A percentile compares a stretch with the other conserved stretches of the same genome.
Conservation (phyloP, 148 eudicot genomes). For the Cornus kousa region DNA sequence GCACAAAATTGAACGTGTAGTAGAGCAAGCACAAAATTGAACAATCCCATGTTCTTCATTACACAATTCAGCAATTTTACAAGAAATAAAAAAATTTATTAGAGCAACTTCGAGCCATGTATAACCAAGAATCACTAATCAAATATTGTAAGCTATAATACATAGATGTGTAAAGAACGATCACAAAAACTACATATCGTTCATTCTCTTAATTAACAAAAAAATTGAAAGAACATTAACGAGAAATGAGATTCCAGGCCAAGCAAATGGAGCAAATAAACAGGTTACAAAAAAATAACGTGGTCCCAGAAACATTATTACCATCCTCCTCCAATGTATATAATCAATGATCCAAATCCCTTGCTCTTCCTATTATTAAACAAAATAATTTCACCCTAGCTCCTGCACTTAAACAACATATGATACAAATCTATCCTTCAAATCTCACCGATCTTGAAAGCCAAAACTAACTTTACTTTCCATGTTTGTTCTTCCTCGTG, state of each 20-base stretch:
- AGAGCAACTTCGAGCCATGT: background rate
- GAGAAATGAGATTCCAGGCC: constrained; percentile 9
- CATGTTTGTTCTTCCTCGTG: constrained; percentile 3
- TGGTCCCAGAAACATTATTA: constrained; percentile 11
- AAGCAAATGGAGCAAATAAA: constrained; percentile 12
- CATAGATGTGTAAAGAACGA: background rate
- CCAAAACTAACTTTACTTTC: background rate
- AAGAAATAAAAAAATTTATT: background rate
- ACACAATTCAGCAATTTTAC: background rate
- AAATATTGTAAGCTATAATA: background rate
- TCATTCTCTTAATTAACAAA: constrained; percentile 11
- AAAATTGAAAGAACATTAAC: background rate
- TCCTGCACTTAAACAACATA: constrained; percentile 37
- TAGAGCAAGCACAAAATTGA: too few species aligned
- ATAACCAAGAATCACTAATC: constrained; percentile 10
- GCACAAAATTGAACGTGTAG: too few species aligned
- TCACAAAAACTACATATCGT: background rate
- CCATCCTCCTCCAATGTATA: background rate
- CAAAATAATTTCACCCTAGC: constrained; percentile 22
- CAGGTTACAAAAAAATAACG: constrained; percentile 5
- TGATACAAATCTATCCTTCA: constrained; percentile 26
- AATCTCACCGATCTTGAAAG: background rate
- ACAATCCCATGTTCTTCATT: background rate
- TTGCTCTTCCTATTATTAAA: constrained; percentile 25
- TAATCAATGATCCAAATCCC: background rate